Percentiles rank a stretch among this genome's conserved stretches.
Conservation (phyloP, 176 grass and related monocot species). For the Phoenix roebelenii region DNA sequence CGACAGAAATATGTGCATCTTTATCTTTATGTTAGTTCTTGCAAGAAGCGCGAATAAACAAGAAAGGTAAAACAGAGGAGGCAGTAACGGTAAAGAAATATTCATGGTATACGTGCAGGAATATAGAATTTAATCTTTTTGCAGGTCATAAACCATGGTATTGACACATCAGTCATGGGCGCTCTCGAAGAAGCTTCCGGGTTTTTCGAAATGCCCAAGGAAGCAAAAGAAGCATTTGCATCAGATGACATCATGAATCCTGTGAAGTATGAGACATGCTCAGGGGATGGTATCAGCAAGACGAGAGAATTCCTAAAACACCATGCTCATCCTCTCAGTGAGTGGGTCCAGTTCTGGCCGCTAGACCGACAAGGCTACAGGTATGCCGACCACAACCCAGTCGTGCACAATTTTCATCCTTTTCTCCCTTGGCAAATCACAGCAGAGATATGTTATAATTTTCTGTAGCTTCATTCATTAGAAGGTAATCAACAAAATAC, state of each 20-base stretch:
- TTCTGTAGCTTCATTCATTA: too few species aligned
- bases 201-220: constrained; percentile 42
- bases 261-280: constrained; percentile 49
- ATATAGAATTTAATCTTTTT: constrained; percentile 6
- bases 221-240: constrained; percentile 41
- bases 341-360: constrained; percentile 60
- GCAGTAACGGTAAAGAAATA: constrained; percentile 1
- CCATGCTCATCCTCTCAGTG: constrained; percentile 46
- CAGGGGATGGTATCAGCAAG: constrained; percentile 24
- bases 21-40: too few species aligned
- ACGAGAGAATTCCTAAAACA: constrained; percentile 64
- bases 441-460: too few species aligned
- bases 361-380: constrained; percentile 41
- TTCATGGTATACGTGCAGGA: neutral
- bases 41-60: too few species aligned
- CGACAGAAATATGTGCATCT: too few species aligned
- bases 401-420: too few species aligned
- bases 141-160: constrained; percentile 65
- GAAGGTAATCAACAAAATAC: too few species aligned
- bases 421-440: too few species aligned
- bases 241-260: constrained; percentile 39
- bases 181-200: constrained; percentile 40
- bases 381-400: constrained; percentile 16
- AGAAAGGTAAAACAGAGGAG: too few species aligned
- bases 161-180: constrained; percentile 38